These are phyloP conservation scores for Starmerella gropengiesseri DNA, from an alignment of 805 yeast genomes.

Conservation along the genomic window DNA sequence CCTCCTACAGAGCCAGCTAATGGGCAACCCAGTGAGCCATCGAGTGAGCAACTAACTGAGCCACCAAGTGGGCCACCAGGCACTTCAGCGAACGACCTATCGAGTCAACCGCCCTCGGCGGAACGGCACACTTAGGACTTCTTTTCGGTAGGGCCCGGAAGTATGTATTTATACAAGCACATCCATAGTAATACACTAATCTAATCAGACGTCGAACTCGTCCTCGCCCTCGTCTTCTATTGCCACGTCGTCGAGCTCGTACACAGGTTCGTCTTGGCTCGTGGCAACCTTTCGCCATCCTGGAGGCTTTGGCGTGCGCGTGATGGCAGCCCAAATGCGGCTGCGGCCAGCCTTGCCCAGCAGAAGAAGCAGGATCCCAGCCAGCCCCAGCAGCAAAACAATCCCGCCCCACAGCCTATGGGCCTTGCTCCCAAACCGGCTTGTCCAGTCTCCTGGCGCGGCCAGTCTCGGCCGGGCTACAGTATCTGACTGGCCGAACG, in stretches of 20 bases:
- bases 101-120: no score
- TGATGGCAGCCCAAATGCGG: slow-evolving; percentile 20
- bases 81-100: no score
- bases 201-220: slow-evolving; percentile 3
- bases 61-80: no score
- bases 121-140: no score
- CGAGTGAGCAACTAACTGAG: no score
- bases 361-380: slow-evolving; percentile 29
- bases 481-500: slow-evolving; percentile 11
- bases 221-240: slow-evolving; percentile 8
- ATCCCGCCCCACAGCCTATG: slow-evolving; percentile 33
- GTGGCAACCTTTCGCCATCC: background rate
- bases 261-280: slow-evolving; percentile 1
- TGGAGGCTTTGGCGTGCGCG: background rate
- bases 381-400: slow-evolving; percentile 28
- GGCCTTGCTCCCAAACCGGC: slow-evolving; percentile 16
- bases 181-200: no score
- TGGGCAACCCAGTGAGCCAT: no score
- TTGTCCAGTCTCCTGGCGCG: slow-evolving; percentile 14
- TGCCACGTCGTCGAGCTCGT: slow-evolving; percentile 10
- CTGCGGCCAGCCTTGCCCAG: slow-evolving; percentile 28
- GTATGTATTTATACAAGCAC: no score
- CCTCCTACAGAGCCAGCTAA: no score
- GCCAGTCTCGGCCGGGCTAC: slow-evolving; percentile 12
- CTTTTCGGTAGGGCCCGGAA: no score